Conservation (phyloP, 2,329 filamentous ascomycete species). For the Monosporascus sp. region DNA sequence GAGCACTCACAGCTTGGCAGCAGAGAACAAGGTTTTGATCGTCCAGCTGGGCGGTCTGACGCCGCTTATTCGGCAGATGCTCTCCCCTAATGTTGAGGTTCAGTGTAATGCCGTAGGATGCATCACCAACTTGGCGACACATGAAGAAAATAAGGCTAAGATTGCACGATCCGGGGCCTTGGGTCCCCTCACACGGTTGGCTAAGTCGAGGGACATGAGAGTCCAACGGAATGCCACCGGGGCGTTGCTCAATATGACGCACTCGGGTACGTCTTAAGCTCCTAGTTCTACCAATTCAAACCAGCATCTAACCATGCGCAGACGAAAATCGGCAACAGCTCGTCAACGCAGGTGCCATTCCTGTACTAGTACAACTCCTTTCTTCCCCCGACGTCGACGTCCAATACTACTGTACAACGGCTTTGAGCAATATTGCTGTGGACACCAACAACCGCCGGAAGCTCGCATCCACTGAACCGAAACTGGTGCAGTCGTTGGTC, state of each 20-base stretch:
- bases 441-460: constrained; percentile 87
- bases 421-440: constrained; percentile 96
- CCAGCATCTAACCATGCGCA: constrained; percentile 30
- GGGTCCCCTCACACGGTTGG: constrained; percentile 81
- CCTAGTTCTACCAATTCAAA: not conserved
- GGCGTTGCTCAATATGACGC: constrained; percentile 96
- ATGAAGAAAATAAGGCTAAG: constrained; percentile 98
- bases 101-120: constrained; percentile 99
- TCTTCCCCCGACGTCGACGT: constrained; percentile 93
- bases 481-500: constrained; percentile 88
- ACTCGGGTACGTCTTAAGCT: constrained; percentile 66
- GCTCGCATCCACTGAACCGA: constrained; percentile 82
- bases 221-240: constrained; percentile 97
- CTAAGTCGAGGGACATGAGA: constrained; percentile 97
- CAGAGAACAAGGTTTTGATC: constrained; percentile 96
- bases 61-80: constrained; percentile 96
- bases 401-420: constrained; percentile 98
- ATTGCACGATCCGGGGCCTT: constrained; percentile 93
- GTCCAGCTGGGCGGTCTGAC: constrained; percentile 85
- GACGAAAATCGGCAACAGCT: constrained; percentile 98
- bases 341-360: constrained; percentile 95
- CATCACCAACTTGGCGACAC: constrained; percentile 96
- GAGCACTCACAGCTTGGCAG: constrained; percentile 39
- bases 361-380: constrained; percentile 89
- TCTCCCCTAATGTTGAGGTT: constrained; percentile 94